These are phyloP conservation scores for Podila clonocystis DNA, from an alignment of 192 early-diverging fungal species.

Conservation along the genomic window DNA sequence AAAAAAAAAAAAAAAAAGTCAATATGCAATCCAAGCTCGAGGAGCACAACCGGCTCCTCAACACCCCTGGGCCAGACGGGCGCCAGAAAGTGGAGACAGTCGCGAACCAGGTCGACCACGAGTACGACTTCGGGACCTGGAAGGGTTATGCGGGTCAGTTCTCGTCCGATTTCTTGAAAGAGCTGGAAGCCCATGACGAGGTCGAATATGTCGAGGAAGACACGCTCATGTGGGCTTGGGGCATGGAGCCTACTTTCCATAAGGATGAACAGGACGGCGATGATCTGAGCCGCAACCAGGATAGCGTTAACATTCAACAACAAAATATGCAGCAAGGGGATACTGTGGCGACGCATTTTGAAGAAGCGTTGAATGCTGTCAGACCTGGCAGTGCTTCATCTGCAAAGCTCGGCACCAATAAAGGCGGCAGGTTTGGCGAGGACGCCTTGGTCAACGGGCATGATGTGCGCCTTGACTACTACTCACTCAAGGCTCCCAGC, in stretches of 20 bases:
- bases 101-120: constrained; percentile 59
- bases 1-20: constrained; percentile 1
- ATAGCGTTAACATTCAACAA: not conserved
- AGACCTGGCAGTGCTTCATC: not conserved
- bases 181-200: constrained; percentile 60
- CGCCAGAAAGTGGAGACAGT: constrained; percentile 3
- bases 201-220: constrained; percentile 58
- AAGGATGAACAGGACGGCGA: not conserved
- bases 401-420: not conserved
- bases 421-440: constrained; percentile 52
- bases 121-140: constrained; percentile 65
- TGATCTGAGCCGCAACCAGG: not conserved
- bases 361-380: not conserved
- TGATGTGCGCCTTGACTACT: constrained; percentile 71
- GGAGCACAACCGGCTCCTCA: constrained; percentile 24
- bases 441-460: constrained; percentile 81
- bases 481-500: constrained; percentile 73
- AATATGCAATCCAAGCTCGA: constrained; percentile 24
- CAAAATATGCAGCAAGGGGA: not conserved
- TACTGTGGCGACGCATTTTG: not conserved
- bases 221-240: constrained; percentile 51
- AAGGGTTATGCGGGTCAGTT: constrained; percentile 76
- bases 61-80: not conserved
- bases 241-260: not conserved
- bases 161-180: constrained; percentile 63